Percentiles rank a stretch among this genome's conserved stretches.
Evolutionary conservation across 495 filamentous ascomycete species (phyloP).

Genomic region (Penicillium flavigenum): DNA sequence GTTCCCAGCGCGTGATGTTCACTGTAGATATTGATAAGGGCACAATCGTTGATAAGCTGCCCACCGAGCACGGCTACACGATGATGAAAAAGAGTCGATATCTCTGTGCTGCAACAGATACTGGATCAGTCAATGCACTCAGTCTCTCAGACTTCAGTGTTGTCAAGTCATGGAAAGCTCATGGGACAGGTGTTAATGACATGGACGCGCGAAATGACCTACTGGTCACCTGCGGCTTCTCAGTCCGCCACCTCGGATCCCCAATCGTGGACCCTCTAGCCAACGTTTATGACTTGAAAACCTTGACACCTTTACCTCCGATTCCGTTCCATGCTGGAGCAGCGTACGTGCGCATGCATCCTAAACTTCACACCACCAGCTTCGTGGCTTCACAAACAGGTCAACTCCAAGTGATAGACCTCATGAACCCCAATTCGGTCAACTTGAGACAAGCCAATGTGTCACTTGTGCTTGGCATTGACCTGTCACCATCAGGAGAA

Average conservation of each 20-base stretch:
- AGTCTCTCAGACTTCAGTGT: slow-evolving; percentile 74
- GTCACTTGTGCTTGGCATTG: slow-evolving; percentile 69
- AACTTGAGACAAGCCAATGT: slow-evolving; percentile 86
- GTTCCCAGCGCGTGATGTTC: slow-evolving; percentile 83
- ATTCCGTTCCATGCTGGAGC: slow-evolving; percentile 90
- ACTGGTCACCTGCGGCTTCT: slow-evolving; percentile 93
- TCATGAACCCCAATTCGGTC: slow-evolving; percentile 89
- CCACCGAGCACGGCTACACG: slow-evolving; percentile 72
- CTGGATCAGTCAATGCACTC: slow-evolving; percentile 81
- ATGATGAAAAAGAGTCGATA: slow-evolving; percentile 89
- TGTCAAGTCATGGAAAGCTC: slow-evolving; percentile 84
- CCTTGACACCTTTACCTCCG: slow-evolving; percentile 75
- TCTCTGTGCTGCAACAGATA: slow-evolving; percentile 85
- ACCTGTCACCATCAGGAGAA: slow-evolving; percentile 88
- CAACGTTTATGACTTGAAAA: slow-evolving; percentile 92
- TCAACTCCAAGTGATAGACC: slow-evolving; percentile 89
- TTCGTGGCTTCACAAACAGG: slow-evolving; percentile 87
- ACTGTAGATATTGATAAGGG: slow-evolving; percentile 88
- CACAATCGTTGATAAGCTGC: slow-evolving; percentile 68
- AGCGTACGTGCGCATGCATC: slow-evolving; percentile 92
- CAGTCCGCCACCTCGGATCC: slow-evolving; percentile 61
- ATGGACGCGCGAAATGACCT: slow-evolving; percentile 94
- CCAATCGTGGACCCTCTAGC: slow-evolving; percentile 83
- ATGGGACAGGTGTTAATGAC: slow-evolving; percentile 79
- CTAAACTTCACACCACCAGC: slow-evolving; percentile 86